phyloP scores from a whole-genome alignment of 805 yeast species.

The Ogataea nonfermentans region DNA sequence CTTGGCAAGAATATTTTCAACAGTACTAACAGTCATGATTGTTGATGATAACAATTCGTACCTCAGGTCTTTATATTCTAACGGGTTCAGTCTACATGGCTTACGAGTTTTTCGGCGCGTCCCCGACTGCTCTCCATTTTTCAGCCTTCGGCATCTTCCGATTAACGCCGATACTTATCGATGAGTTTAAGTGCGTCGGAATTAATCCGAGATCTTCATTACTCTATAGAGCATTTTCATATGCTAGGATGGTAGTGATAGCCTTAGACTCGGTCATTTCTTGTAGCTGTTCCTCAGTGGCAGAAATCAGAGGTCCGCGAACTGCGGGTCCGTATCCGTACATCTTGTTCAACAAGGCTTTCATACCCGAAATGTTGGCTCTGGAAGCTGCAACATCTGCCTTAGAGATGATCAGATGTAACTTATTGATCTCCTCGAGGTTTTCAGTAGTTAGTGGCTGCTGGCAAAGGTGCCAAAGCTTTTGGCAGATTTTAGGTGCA shows the following conservation, averaged over 20 bases:
- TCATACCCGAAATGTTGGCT: constrained; percentile 20
- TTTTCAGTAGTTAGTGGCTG: constrained; percentile 6
- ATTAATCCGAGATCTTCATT: not conserved
- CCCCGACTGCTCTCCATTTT: not conserved
- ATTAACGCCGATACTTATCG: not conserved
- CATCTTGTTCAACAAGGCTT: constrained; percentile 11
- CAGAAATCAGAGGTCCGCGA: constrained; percentile 16
- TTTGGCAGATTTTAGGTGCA: constrained; percentile 20
- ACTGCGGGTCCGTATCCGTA: constrained; percentile 12
- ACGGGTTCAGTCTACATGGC: not conserved
- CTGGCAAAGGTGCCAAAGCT: constrained; percentile 14
- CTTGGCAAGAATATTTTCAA: constrained; percentile 6
- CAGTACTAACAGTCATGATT: constrained; percentile 9
- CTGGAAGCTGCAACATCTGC: constrained; percentile 19
- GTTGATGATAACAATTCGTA: not conserved
- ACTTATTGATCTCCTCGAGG: constrained; percentile 9
- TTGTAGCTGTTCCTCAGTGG: not conserved
- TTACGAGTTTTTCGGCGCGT: not conserved
- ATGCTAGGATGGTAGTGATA: constrained; percentile 10
- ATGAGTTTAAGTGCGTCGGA: not conserved
- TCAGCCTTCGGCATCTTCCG: no score
- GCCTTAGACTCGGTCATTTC: constrained; percentile 5
- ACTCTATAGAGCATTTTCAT: constrained; percentile 6
- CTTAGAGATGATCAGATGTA: constrained; percentile 15
- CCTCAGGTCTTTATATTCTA: not conserved